A percentile compares a stretch with the other conserved stretches of the same genome.
Evolutionary conservation across 768 basidiomycete genomes (phyloP).

Genomic region (Postia placenta): DNA sequence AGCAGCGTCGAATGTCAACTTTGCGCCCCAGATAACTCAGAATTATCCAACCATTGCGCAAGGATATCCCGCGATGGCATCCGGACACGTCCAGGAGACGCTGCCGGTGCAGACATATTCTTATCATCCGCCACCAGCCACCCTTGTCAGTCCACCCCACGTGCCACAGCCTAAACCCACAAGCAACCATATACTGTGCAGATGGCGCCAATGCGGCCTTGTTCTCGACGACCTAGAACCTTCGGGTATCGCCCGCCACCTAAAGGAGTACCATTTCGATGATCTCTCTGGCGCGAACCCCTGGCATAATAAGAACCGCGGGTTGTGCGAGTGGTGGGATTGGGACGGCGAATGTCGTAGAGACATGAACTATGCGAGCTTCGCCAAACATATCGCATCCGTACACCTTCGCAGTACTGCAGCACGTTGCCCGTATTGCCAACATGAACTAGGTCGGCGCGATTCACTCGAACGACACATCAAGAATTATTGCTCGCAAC

Average conservation of each 20-base stretch:
- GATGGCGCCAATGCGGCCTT: constrained; percentile 4
- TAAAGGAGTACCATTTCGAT: constrained; percentile 10
- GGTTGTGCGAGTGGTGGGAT: background rate
- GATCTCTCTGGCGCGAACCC: background rate
- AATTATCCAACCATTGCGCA: no score
- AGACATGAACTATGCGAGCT: constrained; percentile 14
- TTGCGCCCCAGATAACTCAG: no score
- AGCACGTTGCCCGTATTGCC: constrained; percentile 11
- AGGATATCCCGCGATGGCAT: no score
- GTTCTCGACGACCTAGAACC: constrained; percentile 11
- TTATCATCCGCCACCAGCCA: no score
- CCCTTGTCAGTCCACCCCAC: background rate
- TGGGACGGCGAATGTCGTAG: background rate
- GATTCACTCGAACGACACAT: constrained; percentile 17
- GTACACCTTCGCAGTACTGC: constrained; percentile 15
- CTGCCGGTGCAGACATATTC: background rate
- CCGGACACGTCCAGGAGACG: no score
- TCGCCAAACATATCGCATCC: constrained; percentile 16
- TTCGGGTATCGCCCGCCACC: constrained; percentile 14
- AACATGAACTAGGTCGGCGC: constrained; percentile 11
- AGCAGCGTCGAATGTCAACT: no score
- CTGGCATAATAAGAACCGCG: constrained; percentile 3
- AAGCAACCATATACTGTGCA: background rate
- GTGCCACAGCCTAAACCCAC: background rate
- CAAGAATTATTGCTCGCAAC: constrained; percentile 11